These are phyloP conservation scores for Psilocybe azurescens DNA, from an alignment of 768 basidiomycete genomes.

Conservation along the genomic window DNA sequence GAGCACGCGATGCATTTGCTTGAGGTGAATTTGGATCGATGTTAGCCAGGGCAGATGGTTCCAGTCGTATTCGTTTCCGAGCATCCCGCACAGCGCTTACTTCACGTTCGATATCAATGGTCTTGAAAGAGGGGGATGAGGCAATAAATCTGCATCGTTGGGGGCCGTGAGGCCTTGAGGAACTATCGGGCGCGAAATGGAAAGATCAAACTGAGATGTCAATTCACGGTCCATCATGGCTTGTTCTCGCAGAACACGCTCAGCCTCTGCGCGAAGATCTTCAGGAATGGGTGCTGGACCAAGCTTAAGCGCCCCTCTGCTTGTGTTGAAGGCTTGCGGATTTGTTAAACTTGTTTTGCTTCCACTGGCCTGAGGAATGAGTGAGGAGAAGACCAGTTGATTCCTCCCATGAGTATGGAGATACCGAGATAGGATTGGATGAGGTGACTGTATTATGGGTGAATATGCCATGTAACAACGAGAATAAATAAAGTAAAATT, in stretches of 20 bases:
- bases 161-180: constrained; percentile 67
- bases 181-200: constrained; percentile 53
- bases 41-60: constrained; percentile 67
- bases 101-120: constrained; percentile 88
- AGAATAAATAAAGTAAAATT: constrained; percentile 18
- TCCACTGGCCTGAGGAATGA: constrained; percentile 69
- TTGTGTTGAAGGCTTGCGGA: constrained; percentile 75
- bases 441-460: constrained; percentile 61
- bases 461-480: constrained; percentile 18
- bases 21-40: constrained; percentile 66
- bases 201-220: constrained; percentile 67
- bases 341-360: constrained; percentile 56
- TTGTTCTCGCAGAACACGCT: constrained; percentile 81
- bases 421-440: constrained; percentile 66
- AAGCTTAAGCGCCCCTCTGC: constrained; percentile 82
- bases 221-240: constrained; percentile 77
- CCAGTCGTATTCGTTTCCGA: constrained; percentile 89
- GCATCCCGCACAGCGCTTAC: constrained; percentile 89
- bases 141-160: constrained; percentile 72
- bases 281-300: constrained; percentile 82
- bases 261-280: constrained; percentile 81
- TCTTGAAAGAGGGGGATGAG: constrained; percentile 84
- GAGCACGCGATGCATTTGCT: constrained; percentile 57
- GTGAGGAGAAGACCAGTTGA: constrained; percentile 81
- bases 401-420: constrained; percentile 79